Evolutionary conservation across 2,329 filamentous ascomycete species (phyloP).

Genomic region (Trichoderma cornu-damae): DNA sequence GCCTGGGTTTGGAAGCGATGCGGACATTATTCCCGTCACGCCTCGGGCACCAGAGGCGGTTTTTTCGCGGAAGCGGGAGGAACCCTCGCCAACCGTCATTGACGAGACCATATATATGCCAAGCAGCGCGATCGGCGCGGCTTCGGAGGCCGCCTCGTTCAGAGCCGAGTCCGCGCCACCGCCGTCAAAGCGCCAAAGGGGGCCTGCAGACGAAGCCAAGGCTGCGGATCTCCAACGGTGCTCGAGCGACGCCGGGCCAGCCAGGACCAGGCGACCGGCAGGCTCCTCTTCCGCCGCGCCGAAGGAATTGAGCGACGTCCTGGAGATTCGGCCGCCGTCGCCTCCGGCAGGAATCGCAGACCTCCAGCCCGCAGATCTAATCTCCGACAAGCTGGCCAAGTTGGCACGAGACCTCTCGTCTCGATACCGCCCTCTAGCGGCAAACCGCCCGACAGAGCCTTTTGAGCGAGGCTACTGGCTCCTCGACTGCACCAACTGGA

Average conservation of each 20-base stretch:
- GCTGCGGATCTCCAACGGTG: conserved; percentile 25
- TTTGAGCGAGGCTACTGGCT: conserved; percentile 78
- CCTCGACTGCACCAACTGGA: conserved; percentile 56
- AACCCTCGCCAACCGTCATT: conserved; percentile 1
- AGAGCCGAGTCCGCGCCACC: conserved; percentile 32
- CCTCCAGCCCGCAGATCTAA: conserved; percentile 45
- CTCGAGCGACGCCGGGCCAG: conserved; percentile 29
- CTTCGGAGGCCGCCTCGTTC: conserved; percentile 19
- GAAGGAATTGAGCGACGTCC: conserved; percentile 28
- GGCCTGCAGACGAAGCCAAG: conserved; percentile 17
- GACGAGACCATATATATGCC: conserved; percentile 32
- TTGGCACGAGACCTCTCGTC: conserved; percentile 46
- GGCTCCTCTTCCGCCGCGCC: conserved; percentile 16
- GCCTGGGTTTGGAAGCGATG: neutral
- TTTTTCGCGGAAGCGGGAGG: conserved; percentile 13
- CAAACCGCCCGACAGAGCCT: conserved; percentile 33
- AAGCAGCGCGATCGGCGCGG: conserved; percentile 27
- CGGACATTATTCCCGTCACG: conserved; percentile 27
- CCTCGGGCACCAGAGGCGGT: conserved; percentile 13
- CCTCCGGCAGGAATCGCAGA: conserved; percentile 46
- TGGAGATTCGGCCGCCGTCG: conserved; percentile 51
- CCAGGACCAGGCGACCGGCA: neutral
- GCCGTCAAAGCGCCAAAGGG: conserved; percentile 27
- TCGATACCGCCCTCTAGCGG: conserved; percentile 49
- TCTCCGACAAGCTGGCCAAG: conserved; percentile 53